A percentile compares a stretch with the other conserved stretches of the same genome.
Evolutionary conservation across 371 early-diverging fungal genomes (phyloP).

Genomic region (Rhizopus arrhizus): DNA sequence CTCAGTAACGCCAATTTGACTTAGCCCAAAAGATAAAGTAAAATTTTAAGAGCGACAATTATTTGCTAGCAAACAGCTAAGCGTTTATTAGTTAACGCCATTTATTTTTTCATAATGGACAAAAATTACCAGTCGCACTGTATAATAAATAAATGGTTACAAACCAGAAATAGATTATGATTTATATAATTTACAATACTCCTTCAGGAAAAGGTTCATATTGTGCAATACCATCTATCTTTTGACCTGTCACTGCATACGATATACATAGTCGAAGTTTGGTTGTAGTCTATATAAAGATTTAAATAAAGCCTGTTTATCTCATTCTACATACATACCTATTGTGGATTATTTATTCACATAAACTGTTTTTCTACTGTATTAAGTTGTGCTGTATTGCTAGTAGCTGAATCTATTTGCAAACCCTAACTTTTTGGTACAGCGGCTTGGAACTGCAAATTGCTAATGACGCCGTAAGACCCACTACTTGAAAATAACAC

Average conservation of each 20-base stretch:
- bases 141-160: too few species aligned
- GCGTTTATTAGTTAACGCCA: too few species aligned
- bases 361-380: conserved; percentile 74
- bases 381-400: conserved; percentile 61
- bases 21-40: too few species aligned
- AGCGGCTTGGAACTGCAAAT: conserved; percentile 87
- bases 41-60: too few species aligned
- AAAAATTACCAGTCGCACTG: too few species aligned
- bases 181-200: conserved; percentile 33
- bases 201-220: conserved; percentile 76
- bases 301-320: background rate
- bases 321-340: conserved; percentile 47
- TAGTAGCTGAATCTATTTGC: conserved; percentile 80
- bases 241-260: conserved; percentile 61
- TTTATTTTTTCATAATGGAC: too few species aligned
- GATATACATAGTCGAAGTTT: conserved; percentile 76
- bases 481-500: conserved; percentile 73
- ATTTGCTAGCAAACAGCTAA: too few species aligned
- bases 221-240: conserved; percentile 76
- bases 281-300: conserved; percentile 59
- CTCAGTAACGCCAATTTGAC: too few species aligned
- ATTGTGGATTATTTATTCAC: conserved; percentile 84
- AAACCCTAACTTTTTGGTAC: conserved; percentile 89
- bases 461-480: conserved; percentile 51
- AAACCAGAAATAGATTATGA: too few species aligned